Percentiles rank a stretch among this genome's conserved stretches.
Conservation (phyloP, 768 basidiomycete species). For the Hysterangium stoloniferum region DNA sequence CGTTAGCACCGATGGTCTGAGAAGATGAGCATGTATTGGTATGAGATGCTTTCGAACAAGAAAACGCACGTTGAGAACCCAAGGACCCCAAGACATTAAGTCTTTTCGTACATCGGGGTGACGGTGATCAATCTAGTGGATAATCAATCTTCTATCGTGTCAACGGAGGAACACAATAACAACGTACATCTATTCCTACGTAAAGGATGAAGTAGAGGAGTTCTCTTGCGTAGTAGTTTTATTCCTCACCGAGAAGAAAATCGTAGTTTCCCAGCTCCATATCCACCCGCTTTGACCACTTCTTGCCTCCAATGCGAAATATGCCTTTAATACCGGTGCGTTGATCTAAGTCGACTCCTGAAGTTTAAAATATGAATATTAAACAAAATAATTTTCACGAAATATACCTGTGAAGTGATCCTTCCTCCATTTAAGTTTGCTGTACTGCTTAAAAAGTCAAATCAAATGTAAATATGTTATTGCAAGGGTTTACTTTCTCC, state of each 20-base stretch:
- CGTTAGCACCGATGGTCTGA: constrained; percentile 60
- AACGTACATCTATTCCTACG: constrained; percentile 6
- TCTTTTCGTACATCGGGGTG: constrained; percentile 77
- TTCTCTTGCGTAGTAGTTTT: neutral
- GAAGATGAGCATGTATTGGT: neutral
- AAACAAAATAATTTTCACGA: constrained; percentile 1
- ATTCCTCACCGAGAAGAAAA: constrained; percentile 55
- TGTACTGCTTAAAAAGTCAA: constrained; percentile 43
- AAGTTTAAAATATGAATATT: constrained; percentile 7
- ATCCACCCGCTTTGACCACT: constrained; percentile 80
- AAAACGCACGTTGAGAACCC: constrained; percentile 51
- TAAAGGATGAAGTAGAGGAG: neutral
- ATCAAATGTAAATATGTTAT: constrained; percentile 8
- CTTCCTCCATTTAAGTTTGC: constrained; percentile 61
- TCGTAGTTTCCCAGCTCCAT: constrained; percentile 84
- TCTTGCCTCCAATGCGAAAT: constrained; percentile 62
- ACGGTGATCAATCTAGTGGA: constrained; percentile 79
- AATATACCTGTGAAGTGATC: constrained; percentile 68
- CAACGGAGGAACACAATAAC: neutral
- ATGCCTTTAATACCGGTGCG: constrained; percentile 53
- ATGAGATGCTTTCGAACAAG: constrained; percentile 4
- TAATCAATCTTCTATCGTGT: constrained; percentile 10
- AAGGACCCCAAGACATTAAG: constrained; percentile 67
- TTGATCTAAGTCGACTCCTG: constrained; percentile 83
- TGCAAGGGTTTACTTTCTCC: constrained; percentile 44